Base-by-base conservation (phyloP, 192 early-diverging fungal genomes). In the Coemansia sp. region DNA sequence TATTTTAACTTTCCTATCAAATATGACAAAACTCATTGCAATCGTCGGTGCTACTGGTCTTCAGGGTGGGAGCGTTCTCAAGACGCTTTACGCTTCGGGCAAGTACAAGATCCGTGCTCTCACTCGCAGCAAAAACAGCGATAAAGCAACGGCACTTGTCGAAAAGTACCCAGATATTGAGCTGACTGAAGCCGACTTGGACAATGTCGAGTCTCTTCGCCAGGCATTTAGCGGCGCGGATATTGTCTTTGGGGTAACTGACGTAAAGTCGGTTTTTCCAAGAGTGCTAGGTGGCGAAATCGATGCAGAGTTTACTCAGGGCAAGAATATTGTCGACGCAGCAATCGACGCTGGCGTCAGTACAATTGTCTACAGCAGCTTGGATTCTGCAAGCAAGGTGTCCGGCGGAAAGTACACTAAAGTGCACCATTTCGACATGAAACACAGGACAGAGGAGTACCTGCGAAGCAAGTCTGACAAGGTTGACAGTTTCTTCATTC, bases 1-100 rank as follows among this genome's bases (percentile, higher is more conserved):
- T n/a, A n/a, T n/a, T n/a, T n/a, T n/a, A n/a, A n/a, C 30, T 31
- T 24, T 24, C 3, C 45, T 12, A 30, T 19, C 40, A 5, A 51
- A 18, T 4, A 71, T 73, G 70, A 28, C 43, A 24, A 65, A 73
- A 19, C 40, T 56, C 5, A 30, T 66, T 23, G 64, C 60, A 1
- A 61, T 73, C 18, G 27, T 65, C 47, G 70, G 70, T 12, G 70
- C 70, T 22, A 66, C 70, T 33, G 70, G 70, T 2, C 50, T 58
- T 21, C 70, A 73, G 40, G 70, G 70, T 2, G 64, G 70, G 27
- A 73, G 70, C 46, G 70, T 73, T 28, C 56, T 73, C 29, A 58
- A 57, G 35, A 8, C 62, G 6, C 60, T 73, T 11, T 43, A 73
- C 32, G 64, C 16, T 2, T 35, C 56, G 1, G 60, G 60, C 21